Evolutionary conservation across 1,284 basidiomycete species (phyloP), one percentile per base, ranked within the genome.

Genomic region (Psilocybe mexicana): DNA sequence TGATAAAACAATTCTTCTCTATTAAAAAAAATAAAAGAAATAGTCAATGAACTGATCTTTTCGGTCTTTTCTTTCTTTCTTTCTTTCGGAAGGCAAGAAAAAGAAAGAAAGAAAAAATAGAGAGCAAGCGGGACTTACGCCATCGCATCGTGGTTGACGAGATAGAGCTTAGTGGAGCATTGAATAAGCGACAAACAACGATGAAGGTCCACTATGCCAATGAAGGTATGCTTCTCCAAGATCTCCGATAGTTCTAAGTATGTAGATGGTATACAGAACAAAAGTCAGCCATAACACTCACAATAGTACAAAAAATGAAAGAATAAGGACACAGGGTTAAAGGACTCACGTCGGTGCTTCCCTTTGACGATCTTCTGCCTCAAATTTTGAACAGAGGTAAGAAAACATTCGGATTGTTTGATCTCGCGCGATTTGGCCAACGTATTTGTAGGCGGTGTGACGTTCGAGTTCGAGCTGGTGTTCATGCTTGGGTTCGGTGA

Each of bases 1-100:
- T 99, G 97, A 71, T 98, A 99, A 67, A 98, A 97, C 44, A 98
- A 82, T 65, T 98, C 95, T 66, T 97, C 94, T 0, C 94, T 96
- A 63, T 7, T 56, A 24, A 47, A 46, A 11, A 54, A 10, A n/a
- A 44, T 1, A 14, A 1, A 23, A 30, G 18, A 18, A 18, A 18
- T 18, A 18, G 28, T 53, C 30, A 33, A 8, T 33, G 30, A 33
- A 33, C 12, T 18, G 18, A 18, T 18, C 18, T 18, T 18, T 18
- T 18, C 18, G 18, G 18, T 18, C 18, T 18, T 18, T 18, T 18
- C 18, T 33, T 3, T 2, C 25, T 30, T n/a, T 11, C n/a, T 42
- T 14, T 14, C 26, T 25, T 25, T 43, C 26, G 7, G 2, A 33
- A 1, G 42, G 40, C 7, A 53, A 30, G 40, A 4, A 33, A 36